These are phyloP conservation scores for Monilinia vaccinii-corymbosi DNA, from an alignment of 2,329 filamentous ascomycete genomes.

Conservation along the genomic window DNA sequence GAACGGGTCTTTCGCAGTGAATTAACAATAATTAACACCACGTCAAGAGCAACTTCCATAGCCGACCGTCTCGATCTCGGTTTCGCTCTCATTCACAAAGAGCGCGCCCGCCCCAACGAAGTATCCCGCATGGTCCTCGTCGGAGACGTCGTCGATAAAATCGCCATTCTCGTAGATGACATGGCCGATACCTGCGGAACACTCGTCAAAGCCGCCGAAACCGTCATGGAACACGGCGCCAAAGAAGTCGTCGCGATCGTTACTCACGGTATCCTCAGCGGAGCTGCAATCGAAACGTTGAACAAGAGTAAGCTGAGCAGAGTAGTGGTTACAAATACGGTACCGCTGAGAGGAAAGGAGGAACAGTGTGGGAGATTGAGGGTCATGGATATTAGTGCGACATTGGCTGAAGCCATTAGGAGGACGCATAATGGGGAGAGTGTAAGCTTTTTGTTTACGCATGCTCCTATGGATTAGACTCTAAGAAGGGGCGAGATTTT, in stretches of 20 bases:
- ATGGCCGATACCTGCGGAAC: constrained; percentile 97
- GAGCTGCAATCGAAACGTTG: constrained; percentile 65
- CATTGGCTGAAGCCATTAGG: constrained; percentile 62
- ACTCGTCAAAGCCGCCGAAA: constrained; percentile 77
- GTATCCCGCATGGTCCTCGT: constrained; percentile 94
- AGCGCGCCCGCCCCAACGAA: constrained; percentile 82
- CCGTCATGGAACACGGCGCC: constrained; percentile 78
- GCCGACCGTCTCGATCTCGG: constrained; percentile 83
- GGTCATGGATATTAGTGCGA: constrained; percentile 87
- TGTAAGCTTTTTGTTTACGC: constrained; percentile 60
- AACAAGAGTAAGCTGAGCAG: constrained; percentile 69
- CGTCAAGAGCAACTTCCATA: constrained; percentile 68
- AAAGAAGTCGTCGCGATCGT: constrained; percentile 88
- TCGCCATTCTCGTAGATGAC: constrained; percentile 93
- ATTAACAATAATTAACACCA: background rate
- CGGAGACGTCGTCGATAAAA: constrained; percentile 81
- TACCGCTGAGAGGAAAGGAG: constrained; percentile 72
- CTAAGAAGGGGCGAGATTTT: background rate
- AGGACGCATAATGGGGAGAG: constrained; percentile 60
- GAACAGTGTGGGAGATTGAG: constrained; percentile 69
- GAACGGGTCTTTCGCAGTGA: too few relatives aligned
- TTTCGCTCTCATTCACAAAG: constrained; percentile 95
- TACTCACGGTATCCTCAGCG: constrained; percentile 85
- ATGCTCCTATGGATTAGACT: constrained; percentile 46
- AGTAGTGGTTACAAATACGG: constrained; percentile 86